Percentiles rank a stretch among this genome's conserved stretches.
These are phyloP conservation scores for Buxus sempervirens DNA, from an alignment of 164 flowering plant species.

Conservation along the genomic window DNA sequence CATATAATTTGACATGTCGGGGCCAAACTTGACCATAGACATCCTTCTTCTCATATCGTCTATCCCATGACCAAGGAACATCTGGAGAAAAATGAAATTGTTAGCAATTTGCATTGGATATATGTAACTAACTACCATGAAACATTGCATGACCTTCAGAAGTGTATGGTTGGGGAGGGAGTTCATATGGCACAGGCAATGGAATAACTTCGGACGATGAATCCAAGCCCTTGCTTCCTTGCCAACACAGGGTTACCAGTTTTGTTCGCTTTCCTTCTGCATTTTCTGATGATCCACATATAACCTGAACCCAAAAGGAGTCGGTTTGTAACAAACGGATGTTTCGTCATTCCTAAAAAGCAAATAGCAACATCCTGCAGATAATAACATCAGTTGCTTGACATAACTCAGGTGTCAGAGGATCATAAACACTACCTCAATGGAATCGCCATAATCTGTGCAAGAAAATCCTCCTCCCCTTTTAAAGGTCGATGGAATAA, in stretches of 20 bases:
- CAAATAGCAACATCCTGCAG: background rate
- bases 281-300: slow-evolving; percentile 15
- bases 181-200: slow-evolving; percentile 86
- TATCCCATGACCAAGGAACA: slow-evolving; percentile 98
- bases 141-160: slow-evolving; percentile 55
- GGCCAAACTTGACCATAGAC: slow-evolving; percentile 93
- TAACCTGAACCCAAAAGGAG: slow-evolving; percentile 32
- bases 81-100: slow-evolving; percentile 39
- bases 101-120: background rate
- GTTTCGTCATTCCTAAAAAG: too few species aligned
- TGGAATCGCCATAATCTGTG: slow-evolving; percentile 32
- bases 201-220: slow-evolving; percentile 42
- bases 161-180: slow-evolving; percentile 79
- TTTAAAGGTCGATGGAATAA: slow-evolving; percentile 53
- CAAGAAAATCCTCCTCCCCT: slow-evolving; percentile 61
- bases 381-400: too few species aligned
- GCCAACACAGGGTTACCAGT: slow-evolving; percentile 63
- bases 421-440: slow-evolving; percentile 36
- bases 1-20: slow-evolving; percentile 41
- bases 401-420: background rate
- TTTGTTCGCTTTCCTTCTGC: slow-evolving; percentile 33
- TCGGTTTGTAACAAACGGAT: background rate
- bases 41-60: slow-evolving; percentile 69
- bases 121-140: background rate
- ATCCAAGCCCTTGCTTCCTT: slow-evolving; percentile 25